Evolutionary conservation across 768 basidiomycete species (phyloP), one percentile per base, ranked within the genome.

Genomic region (Pleurotus giganteus): DNA sequence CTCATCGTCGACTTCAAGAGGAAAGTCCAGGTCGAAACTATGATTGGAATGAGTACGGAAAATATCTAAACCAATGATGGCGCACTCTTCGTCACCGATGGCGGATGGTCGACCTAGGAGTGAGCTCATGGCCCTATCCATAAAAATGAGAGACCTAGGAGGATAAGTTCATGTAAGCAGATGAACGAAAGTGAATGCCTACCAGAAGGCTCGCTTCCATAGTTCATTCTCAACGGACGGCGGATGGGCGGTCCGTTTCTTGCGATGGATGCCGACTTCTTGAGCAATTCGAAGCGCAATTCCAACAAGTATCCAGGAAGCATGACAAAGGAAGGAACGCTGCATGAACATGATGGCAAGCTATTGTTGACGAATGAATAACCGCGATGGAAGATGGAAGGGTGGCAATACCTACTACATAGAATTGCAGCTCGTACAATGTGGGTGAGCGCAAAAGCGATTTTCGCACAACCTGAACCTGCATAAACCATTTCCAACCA

Each of bases 61-160:
- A n/a, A n/a, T n/a, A n/a, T 24, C 32, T 27, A 17, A 28, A 12
- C 42, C 47, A 47, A 49, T 36, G 15, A 27, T 29, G 56, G 23
- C 84, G 59, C 63, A 84, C 84, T 89, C 89, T 65, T 88, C 88
- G 58, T 90, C 88, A 52, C 86, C 84, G 4, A 91, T 72, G 3
- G 82, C 81, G 61, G 85, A 81, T 2, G 87, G 85, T n/a, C 90
- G 75, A 1, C 91, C 91, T 27, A 85, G 74, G 8, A 73, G 69
- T 0, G 76, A 67, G 45, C 81, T 80, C 23, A 74, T 58, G 21
- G 70, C 56, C 47, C 82, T 65, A 60, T 86, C 83, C 37, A 81
- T 65, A 24, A 62, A 69, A 19, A 82, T 65, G 8, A 83, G 69
- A 0, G 78, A 73, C 82, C 83, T 84, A 23, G 36, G n/a, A 9